Base-by-base conservation (phyloP, 2,329 filamentous ascomycete species). In the Ophiocordyceps australis region DNA sequence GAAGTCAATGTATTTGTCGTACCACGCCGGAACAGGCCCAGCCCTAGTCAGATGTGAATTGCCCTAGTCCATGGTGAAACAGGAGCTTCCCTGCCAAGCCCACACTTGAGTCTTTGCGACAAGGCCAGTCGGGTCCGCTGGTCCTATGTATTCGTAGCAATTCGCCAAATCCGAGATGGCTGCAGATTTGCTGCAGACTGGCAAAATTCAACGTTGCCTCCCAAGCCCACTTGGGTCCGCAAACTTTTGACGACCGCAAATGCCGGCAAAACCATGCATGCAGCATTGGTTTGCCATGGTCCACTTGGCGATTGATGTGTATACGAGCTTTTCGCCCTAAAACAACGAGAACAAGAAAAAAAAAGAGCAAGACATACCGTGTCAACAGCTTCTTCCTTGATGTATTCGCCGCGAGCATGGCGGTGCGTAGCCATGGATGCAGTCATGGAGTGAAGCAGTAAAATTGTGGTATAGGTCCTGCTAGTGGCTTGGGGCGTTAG, bases 21-120 rank as follows among this genome's bases (percentile, higher is more conserved):
- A 37, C 28, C 32, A 37, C 28, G 34, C 30, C 37, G 30, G 27
- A 30, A 35, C 23, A 31, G 31, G 31, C 38, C 39, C 38, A 32
- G 34, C 33, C 26, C 26, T 13, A 25, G 29, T 25, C 30, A 26
- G 17, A 28, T 28, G 28, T 29, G 26, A 24, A 26, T 31, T 35
- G 28, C 33, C 30, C 28, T 32, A 26, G 35, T 30, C 30, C 22
- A 22, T 34, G 29, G 35, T 37, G 33, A 37, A 37, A 37, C 35
- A 37, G 33, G 31, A 33, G 33, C 19, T 18, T 27, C 29, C 31
- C 33, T 30, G 31, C 29, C 21, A 31, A 33, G 26, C 29, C 34
- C 32, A 36, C 30, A 17, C 20, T 23, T 20, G 30, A 26, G 28
- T 33, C 35, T 34, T 35, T 35, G 35, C 32, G 35, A 35, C 33